Evolutionary conservation across 2,329 filamentous ascomycete genomes (phyloP), one percentile per base, ranked within the genome.

Genomic region (Aureobasidium subglaciale): DNA sequence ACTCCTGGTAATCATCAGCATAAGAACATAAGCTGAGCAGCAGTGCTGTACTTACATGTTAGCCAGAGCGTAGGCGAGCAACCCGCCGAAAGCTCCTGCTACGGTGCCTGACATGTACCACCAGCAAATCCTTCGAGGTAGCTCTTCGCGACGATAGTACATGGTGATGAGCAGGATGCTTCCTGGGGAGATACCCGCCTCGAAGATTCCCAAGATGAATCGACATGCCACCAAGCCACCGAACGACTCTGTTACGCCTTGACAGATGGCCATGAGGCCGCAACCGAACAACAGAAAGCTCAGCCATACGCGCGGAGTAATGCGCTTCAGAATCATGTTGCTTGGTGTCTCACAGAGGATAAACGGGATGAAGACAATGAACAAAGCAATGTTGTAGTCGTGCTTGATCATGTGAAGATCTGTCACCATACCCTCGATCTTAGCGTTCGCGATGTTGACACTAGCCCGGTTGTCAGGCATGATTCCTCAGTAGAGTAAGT

Each of bases 131-230:
- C 72, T 68, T 64, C 69, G 69, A 58, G 73, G 68, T 7, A 73
- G 67, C 59, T 74, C 71, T 59, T 73, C 69, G 10, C 71, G 67
- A 56, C 72, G 71, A 63, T 74, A 74, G 57, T 73, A 74, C 55
- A 65, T 66, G 11, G 65, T 64, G 37, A 71, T 68, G 16, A 71
- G 62, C 3, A 68, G 70, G 1, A 67, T 59, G 11, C 68, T 70
- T 20, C 53, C 38, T 58, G 67, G 67, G 9, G 66, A 61, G 18
- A 68, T 62, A n/a, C 70, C 72, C n/a, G 72, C 72, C 58, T 70
- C 69, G 50, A 69, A 69, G 37, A 69, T 56, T 15, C 69, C 69
- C 40, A 71, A 60, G 8, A 71, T 38, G 10, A 71, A 65, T 10
- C 69, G 63, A 43, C 63, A 64, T n/a, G 60, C 66, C 9, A 71